Evolutionary conservation across 805 yeast species (phyloP).

Genomic region (Suhomyces kilbournensis): DNA sequence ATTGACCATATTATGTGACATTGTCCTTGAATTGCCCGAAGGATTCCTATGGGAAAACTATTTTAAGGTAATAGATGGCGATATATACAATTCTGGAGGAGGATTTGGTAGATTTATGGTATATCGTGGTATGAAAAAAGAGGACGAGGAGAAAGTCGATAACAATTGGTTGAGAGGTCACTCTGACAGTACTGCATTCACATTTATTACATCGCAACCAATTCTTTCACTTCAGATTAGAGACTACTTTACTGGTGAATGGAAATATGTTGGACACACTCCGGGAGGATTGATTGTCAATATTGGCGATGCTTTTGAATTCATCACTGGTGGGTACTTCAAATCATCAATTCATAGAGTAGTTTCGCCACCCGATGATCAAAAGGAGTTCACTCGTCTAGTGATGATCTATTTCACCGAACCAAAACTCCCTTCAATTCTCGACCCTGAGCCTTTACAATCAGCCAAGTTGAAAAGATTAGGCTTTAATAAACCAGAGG

Average conservation of each 20-base stretch:
- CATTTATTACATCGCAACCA: conserved; percentile 32
- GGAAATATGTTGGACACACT: conserved; percentile 30
- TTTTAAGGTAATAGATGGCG: conserved; percentile 21
- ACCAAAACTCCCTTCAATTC: conserved; percentile 12
- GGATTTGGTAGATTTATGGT: conserved; percentile 32
- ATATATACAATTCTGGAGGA: conserved; percentile 22
- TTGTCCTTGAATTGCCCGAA: conserved; percentile 27
- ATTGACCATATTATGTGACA: conserved; percentile 23
- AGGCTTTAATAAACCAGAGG: conserved; percentile 17
- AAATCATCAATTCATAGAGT: conserved; percentile 15
- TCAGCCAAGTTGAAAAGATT: conserved; percentile 9
- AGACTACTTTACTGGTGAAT: conserved; percentile 27
- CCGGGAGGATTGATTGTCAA: conserved; percentile 29
- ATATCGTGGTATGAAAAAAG: conserved; percentile 23
- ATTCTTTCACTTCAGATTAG: conserved; percentile 28
- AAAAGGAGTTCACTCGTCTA: conserved; percentile 11
- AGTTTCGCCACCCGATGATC: conserved; percentile 14
- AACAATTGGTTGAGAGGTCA: conserved; percentile 30
- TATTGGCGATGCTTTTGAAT: conserved; percentile 30
- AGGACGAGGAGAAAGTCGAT: conserved; percentile 23
- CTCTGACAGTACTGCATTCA: conserved; percentile 29
- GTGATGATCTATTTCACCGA: conserved; percentile 15
- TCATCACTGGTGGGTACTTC: conserved; percentile 27
- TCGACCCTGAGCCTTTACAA: conserved; percentile 14
- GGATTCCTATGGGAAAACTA: conserved; percentile 28